A percentile compares a stretch with the other conserved stretches of the same genome.
These are phyloP conservation scores for Kodamaea alishanica DNA, from an alignment of 1,139 yeast species.

Conservation along the genomic window DNA sequence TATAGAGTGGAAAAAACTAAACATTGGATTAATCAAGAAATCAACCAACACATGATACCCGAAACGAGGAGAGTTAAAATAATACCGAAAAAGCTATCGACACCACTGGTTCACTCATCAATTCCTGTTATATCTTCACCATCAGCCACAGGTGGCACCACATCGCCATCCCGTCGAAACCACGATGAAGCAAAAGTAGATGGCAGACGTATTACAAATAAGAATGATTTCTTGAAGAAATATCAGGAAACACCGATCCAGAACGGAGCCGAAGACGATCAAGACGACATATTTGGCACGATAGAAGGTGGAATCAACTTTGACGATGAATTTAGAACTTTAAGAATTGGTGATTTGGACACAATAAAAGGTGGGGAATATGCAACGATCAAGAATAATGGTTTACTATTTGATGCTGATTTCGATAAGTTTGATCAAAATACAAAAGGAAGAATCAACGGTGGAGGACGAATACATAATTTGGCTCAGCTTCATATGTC, in stretches of 20 bases:
- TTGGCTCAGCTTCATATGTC: slow-evolving; percentile 10
- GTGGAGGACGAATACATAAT: not conserved
- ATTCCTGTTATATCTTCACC: no score
- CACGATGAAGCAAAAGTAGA: no score
- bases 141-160: not conserved
- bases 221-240: slow-evolving; percentile 13
- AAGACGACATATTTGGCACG: slow-evolving; percentile 29
- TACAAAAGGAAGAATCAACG: slow-evolving; percentile 1
- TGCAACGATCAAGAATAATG: not conserved
- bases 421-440: slow-evolving; percentile 4
- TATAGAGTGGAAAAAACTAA: no score
- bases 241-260: slow-evolving; percentile 9
- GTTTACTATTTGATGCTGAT: not conserved
- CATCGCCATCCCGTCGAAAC: no score
- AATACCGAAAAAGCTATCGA: slow-evolving; percentile 11
- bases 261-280: slow-evolving; percentile 17
- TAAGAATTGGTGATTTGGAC: slow-evolving; percentile 20
- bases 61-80: slow-evolving; percentile 10
- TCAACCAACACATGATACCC: slow-evolving; percentile 9
- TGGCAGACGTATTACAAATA: slow-evolving; percentile 2
- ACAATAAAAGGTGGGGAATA: slow-evolving; percentile 10
- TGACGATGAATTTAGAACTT: slow-evolving; percentile 24
- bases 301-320: slow-evolving; percentile 18
- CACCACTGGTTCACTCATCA: slow-evolving; percentile 3
- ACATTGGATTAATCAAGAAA: not conserved